Percentiles rank a stretch among this genome's conserved stretches.
Evolutionary conservation across 2,329 filamentous ascomycete genomes (phyloP).

Genomic region (Paecilomyces sp.): DNA sequence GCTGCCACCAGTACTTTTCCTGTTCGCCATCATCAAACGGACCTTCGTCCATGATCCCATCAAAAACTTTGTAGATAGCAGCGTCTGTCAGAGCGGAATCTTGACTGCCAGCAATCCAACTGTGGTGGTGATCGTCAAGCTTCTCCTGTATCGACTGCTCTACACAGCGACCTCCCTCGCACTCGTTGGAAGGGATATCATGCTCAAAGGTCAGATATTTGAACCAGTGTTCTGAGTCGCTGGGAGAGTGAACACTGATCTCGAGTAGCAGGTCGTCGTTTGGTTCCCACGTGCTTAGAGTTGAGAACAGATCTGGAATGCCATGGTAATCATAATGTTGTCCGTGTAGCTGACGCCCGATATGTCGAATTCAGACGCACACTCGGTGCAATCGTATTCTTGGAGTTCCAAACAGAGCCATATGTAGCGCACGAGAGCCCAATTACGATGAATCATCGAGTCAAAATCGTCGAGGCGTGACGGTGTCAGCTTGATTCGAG

Average conservation of each 20-base stretch:
- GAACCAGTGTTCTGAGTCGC: background rate
- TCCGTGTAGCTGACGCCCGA: background rate
- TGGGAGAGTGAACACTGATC: background rate
- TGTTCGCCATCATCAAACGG: no score
- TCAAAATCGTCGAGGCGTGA: background rate
- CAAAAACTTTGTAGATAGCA: background rate
- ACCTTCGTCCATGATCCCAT: background rate
- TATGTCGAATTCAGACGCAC: background rate
- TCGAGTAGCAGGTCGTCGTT: background rate
- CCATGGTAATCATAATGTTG: background rate
- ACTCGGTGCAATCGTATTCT: background rate
- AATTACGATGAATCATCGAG: background rate
- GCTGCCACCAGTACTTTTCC: background rate
- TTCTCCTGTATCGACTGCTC: background rate
- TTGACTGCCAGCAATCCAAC: background rate
- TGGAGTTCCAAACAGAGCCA: background rate
- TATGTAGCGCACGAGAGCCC: background rate
- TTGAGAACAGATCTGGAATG: background rate
- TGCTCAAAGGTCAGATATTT: background rate
- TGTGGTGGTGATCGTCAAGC: background rate
- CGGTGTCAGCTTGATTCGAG: background rate
- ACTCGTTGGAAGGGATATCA: background rate
- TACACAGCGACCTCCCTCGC: no score
- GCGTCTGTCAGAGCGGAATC: background rate
- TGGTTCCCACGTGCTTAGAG: background rate